Base-by-base conservation (phyloP, 305 asterid genomes). In the Plantago coronopus region DNA sequence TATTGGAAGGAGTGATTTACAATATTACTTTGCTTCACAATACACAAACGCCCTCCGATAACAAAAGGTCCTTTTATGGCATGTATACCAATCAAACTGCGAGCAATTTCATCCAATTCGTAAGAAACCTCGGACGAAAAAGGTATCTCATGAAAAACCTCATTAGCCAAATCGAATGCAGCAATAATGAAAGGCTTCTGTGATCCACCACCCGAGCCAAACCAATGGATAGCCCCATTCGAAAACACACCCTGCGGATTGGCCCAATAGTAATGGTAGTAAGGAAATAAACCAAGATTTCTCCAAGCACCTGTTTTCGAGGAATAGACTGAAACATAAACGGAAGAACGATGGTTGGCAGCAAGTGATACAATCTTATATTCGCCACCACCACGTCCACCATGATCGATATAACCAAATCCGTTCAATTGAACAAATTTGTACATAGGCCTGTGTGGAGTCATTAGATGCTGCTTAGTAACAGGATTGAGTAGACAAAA, bases 141-240 rank as follows among this genome's bases (percentile, higher is more conserved):
- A 9, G 8, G 34, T 11, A 21, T 20, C 29, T 50, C 56, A 5
- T 17, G 17, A 11, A 49, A 49, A 49, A 49, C 6, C 27, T 49
- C 55, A 19, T 20, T 10, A 19, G 55, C 27, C 55, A 50, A 50
- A 31, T 50, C 37, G 56, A 50, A 50, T 10, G 56, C 22, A 18
- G 20, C 37, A 22, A 50, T 50, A 17, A 17, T 27, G 17, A n/a
- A 8, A 11, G 56, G 16, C 16, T 31, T 50, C 17, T 2, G 2
- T 50, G 22, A 12, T 22, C 37, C 3, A 10, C 37, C 6, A 21
- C 15, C 16, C 1, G 29, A 2, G 5, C 29, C 29, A 25, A 25
- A 25, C 29, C 56, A 50, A 50, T 50, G n/a, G 16, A 50, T 50
- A 21, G 56, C 22, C 22, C 37, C 37, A 50, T 50, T 50, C 7